These are phyloP conservation scores for Aspergillus avenaceus DNA, from an alignment of 495 filamentous ascomycete genomes.

Conservation along the genomic window DNA sequence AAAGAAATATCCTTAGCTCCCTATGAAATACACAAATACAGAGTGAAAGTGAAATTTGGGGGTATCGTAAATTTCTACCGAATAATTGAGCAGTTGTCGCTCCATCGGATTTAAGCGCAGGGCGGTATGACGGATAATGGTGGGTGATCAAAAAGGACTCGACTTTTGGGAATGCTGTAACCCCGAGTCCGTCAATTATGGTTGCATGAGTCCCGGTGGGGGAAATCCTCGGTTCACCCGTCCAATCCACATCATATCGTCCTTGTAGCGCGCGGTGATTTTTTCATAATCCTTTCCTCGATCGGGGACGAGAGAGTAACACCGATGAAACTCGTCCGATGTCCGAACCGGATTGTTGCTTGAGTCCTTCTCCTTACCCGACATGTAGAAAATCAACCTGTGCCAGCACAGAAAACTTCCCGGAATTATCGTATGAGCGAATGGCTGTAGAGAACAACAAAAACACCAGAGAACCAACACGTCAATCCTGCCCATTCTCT, in stretches of 20 bases:
- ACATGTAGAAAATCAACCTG: slow-evolving; percentile 2
- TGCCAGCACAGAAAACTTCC: slow-evolving; percentile 15
- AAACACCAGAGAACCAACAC: slow-evolving; percentile 7
- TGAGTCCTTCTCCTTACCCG: background rate
- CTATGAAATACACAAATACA: background rate
- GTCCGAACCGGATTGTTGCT: background rate
- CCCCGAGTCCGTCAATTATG: background rate
- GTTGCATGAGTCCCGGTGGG: background rate
- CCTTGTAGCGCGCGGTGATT: background rate
- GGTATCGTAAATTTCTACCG: background rate
- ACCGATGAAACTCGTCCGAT: background rate
- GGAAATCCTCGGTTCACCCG: background rate
- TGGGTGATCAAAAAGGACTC: too few species aligned
- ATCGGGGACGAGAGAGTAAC: background rate
- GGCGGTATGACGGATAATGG: background rate
- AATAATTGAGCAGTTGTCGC: background rate
- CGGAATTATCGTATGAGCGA: slow-evolving; percentile 3
- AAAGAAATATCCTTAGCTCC: background rate
- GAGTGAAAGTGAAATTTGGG: background rate
- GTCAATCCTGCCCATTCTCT: background rate
- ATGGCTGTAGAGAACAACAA: slow-evolving; percentile 1
- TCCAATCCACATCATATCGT: background rate
- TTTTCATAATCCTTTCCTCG: background rate
- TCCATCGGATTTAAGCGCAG: background rate
- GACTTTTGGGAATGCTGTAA: too few species aligned